Percentiles rank a stretch among this genome's conserved stretches.
Evolutionary conservation across 139 green algal species (phyloP).

Genomic region (Desmodesmus armatus): DNA sequence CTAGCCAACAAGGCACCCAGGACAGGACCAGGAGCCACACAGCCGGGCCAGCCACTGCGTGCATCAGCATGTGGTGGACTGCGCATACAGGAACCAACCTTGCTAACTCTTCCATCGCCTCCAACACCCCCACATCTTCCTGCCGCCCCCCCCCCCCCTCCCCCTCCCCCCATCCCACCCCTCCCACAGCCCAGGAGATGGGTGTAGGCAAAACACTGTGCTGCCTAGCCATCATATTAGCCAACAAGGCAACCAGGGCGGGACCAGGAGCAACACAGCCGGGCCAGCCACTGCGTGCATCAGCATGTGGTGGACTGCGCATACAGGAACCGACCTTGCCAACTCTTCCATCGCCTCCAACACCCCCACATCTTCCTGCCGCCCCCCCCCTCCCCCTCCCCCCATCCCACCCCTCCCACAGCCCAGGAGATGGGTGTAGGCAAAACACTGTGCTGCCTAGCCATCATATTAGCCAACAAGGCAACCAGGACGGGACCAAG

Average conservation of each 20-base stretch:
- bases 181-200: conserved; percentile 20
- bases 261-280: not conserved
- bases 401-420: too few species aligned
- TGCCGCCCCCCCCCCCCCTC: too few species aligned
- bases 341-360: too few species aligned
- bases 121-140: too few species aligned
- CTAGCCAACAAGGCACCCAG: not conserved
- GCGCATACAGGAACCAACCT: too few species aligned
- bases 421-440: conserved; percentile 22
- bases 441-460: conserved; percentile 11
- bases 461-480: not conserved
- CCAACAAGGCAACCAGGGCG: not conserved
- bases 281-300: not conserved
- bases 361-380: too few species aligned
- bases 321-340: too few species aligned
- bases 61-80: not conserved
- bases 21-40: not conserved
- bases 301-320: too few species aligned
- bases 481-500: not conserved
- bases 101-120: too few species aligned
- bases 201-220: conserved; percentile 13
- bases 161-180: too few species aligned
- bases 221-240: conserved; percentile 1
- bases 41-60: not conserved
- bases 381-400: too few species aligned